Base-by-base conservation (phyloP, 1,139 yeast species). In the Saccharomycopsis hybrid region DNA sequence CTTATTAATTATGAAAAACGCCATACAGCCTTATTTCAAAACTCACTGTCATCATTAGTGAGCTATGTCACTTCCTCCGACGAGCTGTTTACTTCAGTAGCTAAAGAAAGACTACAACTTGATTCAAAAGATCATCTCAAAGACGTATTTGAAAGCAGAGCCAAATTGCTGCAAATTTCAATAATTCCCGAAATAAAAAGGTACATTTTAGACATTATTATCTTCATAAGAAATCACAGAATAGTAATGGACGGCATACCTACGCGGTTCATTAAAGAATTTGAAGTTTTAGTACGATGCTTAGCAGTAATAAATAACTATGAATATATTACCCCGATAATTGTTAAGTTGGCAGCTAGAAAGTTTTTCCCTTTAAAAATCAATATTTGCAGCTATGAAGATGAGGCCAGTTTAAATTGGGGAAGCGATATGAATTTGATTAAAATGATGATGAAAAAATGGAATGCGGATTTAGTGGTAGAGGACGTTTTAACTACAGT, bases 171-270 rank as follows among this genome's bases (percentile, higher is more conserved):
- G 8, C 24, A 54, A 5, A 66, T 76, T 8, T 58, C 58, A 1
- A 60, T 76, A 13, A 66, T 68, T 1, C 71, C 78, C 0, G 82
- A 78, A 48, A 64, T 79, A 39, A 60, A 61, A 43, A 62, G 80
- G n/a, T 79, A 78, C 57, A 71, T 77, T 58, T 76, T 77, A 55
- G 83, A 79, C 59, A 67, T 79, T 24, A 61, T 76, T 1, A 65
- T 78, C 2, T 74, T 71, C 56, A 58, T 74, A 2, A 64, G 85
- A 39, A 69, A 71, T 48, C 81, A 78, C 55, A 61, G 84, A 37
- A 69, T 77, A 57, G 76, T 77, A 2, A 57, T 64, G 4, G 67
- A 70, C 1, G 85, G 85, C 0, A 60, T 78, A 1, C 71, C 79
- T 0, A 76, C 82, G 0, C 61, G 64, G 48, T 65, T 73, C 1